Conservation (phyloP, 1,284 basidiomycete genomes). For the Peniophora sp. region DNA sequence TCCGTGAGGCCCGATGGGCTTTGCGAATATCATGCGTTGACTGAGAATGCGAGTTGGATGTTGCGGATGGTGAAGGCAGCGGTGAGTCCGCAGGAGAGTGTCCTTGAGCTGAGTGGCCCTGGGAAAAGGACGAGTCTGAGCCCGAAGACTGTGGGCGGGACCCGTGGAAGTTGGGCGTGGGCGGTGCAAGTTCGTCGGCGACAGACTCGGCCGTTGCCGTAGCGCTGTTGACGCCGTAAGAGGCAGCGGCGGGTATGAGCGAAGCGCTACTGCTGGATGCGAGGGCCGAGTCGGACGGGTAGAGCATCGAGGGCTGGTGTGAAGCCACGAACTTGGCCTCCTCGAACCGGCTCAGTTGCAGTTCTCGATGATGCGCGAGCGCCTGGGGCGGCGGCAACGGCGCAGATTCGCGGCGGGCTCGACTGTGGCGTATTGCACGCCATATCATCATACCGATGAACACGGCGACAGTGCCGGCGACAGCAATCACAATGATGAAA, state of each 20-base stretch:
- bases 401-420: conserved; percentile 21
- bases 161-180: conserved; percentile 21
- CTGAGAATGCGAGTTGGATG: conserved; percentile 5
- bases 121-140: conserved; percentile 10
- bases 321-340: conserved; percentile 11
- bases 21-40: neutral
- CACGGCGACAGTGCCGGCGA: conserved; percentile 30
- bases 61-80: conserved; percentile 3
- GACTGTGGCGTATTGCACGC: conserved; percentile 27
- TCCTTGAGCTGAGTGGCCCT: neutral
- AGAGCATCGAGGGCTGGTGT: conserved; percentile 2
- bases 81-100: conserved; percentile 4
- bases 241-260: conserved; percentile 16
- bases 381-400: conserved; percentile 54
- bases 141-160: conserved; percentile 12
- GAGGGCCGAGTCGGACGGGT: neutral
- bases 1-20: conserved; percentile 9
- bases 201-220: conserved; percentile 17
- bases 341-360: conserved; percentile 27
- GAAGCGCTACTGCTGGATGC: conserved; percentile 19
- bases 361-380: conserved; percentile 49
- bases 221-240: conserved; percentile 15
- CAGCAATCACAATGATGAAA: conserved; percentile 39
- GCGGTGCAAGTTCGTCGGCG: conserved; percentile 12
- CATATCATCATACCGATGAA: conserved; percentile 30